phyloP scores from a whole-genome alignment of 2,329 filamentous ascomycete genomes.

The Fusarium camptoceras region DNA sequence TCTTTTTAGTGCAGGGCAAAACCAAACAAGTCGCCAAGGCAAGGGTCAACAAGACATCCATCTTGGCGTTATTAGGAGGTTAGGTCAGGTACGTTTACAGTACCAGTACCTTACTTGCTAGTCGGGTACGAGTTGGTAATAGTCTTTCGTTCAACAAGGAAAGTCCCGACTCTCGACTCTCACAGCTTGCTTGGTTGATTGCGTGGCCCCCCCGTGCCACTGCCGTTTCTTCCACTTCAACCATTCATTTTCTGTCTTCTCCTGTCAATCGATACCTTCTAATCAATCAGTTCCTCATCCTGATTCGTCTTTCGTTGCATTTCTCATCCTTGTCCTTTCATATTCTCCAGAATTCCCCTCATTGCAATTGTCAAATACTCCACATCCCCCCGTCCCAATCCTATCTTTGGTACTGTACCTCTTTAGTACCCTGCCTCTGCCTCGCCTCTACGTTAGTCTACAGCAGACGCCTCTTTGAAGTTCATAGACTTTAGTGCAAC shows the following conservation, averaged over 20 bases:
- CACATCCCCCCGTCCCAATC: slow-evolving; percentile 29
- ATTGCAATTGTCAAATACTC: slow-evolving; percentile 37
- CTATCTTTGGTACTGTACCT: slow-evolving; percentile 35
- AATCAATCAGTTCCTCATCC: slow-evolving; percentile 10
- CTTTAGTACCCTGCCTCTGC: slow-evolving; percentile 3
- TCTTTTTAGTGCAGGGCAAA: slow-evolving; percentile 3
- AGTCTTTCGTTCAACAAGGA: slow-evolving; percentile 27
- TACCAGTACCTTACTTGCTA: not conserved
- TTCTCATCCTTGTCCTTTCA: slow-evolving; percentile 28
- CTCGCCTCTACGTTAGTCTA: slow-evolving; percentile 19
- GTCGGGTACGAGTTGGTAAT: slow-evolving; percentile 17
- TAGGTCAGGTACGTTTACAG: slow-evolving; percentile 2
- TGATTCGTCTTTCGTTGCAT: slow-evolving; percentile 33
- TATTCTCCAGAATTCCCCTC: slow-evolving; percentile 34
- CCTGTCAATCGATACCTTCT: slow-evolving; percentile 31
- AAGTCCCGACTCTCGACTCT: slow-evolving; percentile 31
- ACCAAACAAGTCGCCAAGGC: slow-evolving; percentile 6
- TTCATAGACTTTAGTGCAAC: slow-evolving; percentile 1
- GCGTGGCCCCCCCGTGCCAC: slow-evolving; percentile 42
- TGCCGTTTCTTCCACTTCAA: slow-evolving; percentile 37
- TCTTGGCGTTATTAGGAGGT: slow-evolving; percentile 32
- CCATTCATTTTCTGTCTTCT: slow-evolving; percentile 33
- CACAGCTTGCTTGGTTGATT: slow-evolving; percentile 30
- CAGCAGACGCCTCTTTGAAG: slow-evolving; percentile 32
- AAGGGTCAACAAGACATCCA: slow-evolving; percentile 35